Evolutionary conservation across 495 filamentous ascomycete species (phyloP), one percentile per base, ranked within the genome.

Genomic region (Aspergillus egyptiacus): DNA sequence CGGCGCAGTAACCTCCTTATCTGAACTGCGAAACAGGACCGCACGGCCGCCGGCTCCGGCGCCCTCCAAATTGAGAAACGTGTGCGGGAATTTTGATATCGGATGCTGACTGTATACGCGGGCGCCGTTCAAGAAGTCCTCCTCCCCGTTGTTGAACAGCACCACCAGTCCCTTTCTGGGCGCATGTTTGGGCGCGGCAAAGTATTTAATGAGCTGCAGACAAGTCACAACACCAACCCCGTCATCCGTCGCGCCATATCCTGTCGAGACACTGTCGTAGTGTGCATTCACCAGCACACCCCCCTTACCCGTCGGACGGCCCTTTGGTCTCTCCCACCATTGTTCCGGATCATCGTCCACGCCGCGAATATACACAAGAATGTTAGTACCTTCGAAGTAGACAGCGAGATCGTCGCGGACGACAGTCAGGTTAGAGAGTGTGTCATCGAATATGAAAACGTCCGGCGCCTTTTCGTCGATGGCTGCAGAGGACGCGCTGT

Each of bases 131-230:
- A 98, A 73, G 46, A 78, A 93, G 61, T 97, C 89, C 67, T 98
- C 93, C 67, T 98, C 93, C 42, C 88, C 91, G 58, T 97, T 96
- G 69, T 98, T 98, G 53, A 98, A 73, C 33, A 98, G 70, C 20
- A 85, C 80, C 18, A 98, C 84, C 31, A 98, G 72, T 1, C 90
- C 91, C 54, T 79, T 78, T 54, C 83, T 83, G 2, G 88, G 89
- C 54, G 78, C 82, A 58, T 91, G 79, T n/a, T 76, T 84, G 4
- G 80, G 71, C 6, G 79, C 79, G 5, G 87, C 86, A 65, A 96
- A 97, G 63, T 96, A 86, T 48, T 83, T 82, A 47, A 98, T 74
- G n/a, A 96, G 67, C 59, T 96, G 91, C 37, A 97, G 72, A 30
- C 89, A 72, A 7, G 87, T 86, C 17, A 95, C 80, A 9, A 95